Conservation (phyloP, 2,329 filamentous ascomycete genomes). For the Cercospora brassicicola region DNA sequence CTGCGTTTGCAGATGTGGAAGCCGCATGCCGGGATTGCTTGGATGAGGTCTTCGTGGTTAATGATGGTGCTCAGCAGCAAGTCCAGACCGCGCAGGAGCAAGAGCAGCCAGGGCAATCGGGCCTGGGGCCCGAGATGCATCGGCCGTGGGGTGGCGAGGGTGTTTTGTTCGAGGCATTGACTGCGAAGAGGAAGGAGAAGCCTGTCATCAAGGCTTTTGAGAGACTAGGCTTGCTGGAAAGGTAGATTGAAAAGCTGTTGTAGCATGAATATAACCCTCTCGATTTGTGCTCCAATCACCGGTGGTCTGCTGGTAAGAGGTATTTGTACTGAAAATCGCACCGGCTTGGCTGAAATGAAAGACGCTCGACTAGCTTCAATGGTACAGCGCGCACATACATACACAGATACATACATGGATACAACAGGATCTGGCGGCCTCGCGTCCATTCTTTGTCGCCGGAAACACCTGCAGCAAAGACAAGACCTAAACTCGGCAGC, state of each 20-base stretch:
- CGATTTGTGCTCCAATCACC: too few relatives aligned
- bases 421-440: neutral
- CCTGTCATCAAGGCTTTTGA: slow-evolving; percentile 57
- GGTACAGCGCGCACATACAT: neutral
- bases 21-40: slow-evolving; percentile 67
- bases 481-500: neutral
- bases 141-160: slow-evolving; percentile 47
- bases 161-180: slow-evolving; percentile 49
- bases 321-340: too few relatives aligned
- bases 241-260: slow-evolving; percentile 3
- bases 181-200: slow-evolving; percentile 44
- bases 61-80: slow-evolving; percentile 8
- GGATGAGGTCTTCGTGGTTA: slow-evolving; percentile 63
- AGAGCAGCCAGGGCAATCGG: slow-evolving; percentile 1
- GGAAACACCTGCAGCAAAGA: neutral
- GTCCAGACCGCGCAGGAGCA: slow-evolving; percentile 18
- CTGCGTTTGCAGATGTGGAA: slow-evolving; percentile 70
- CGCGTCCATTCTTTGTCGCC: neutral
- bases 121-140: slow-evolving; percentile 25
- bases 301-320: too few relatives aligned
- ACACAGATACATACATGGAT: neutral
- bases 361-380: neutral
- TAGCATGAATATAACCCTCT: too few relatives aligned
- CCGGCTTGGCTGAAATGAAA: neutral
- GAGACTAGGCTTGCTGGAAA: slow-evolving; percentile 45